These are phyloP conservation scores for Backusella luteola DNA, from an alignment of 192 early-diverging fungal genomes.

Conservation along the genomic window DNA sequence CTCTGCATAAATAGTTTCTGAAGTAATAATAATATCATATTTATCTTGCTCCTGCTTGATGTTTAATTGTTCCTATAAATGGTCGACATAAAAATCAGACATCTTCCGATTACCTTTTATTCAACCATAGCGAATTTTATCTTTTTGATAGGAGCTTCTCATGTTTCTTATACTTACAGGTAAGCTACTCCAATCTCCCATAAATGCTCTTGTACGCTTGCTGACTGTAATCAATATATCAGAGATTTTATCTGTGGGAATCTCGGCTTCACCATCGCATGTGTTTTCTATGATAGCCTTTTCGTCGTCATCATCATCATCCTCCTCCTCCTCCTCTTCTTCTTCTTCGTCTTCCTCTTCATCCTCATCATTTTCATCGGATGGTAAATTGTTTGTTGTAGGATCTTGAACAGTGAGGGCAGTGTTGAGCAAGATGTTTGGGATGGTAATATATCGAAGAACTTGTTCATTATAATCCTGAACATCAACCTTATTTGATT, in stretches of 20 bases:
- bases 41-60: constrained; percentile 45
- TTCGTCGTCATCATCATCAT: constrained; percentile 33
- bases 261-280: constrained; percentile 44
- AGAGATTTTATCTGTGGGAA: constrained; percentile 28
- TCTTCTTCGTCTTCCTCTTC: constrained; percentile 18
- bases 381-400: background rate
- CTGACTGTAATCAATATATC: constrained; percentile 31
- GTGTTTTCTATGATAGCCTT: constrained; percentile 22
- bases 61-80: constrained; percentile 41
- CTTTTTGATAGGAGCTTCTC: background rate
- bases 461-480: constrained; percentile 96
- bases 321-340: constrained; percentile 26
- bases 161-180: constrained; percentile 22
- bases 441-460: constrained; percentile 82
- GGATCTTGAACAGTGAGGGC: constrained; percentile 40
- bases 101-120: background rate
- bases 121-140: background rate
- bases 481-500: constrained; percentile 63
- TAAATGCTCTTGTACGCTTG: constrained; percentile 53
- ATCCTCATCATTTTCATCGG: constrained; percentile 24
- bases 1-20: constrained; percentile 76
- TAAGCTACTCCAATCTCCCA: constrained; percentile 67
- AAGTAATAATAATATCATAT: constrained; percentile 73
- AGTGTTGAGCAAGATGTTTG: constrained; percentile 88
- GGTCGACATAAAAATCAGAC: background rate